These are phyloP conservation scores for Hericium coralloides DNA, from an alignment of 768 basidiomycete species.

Conservation along the genomic window DNA sequence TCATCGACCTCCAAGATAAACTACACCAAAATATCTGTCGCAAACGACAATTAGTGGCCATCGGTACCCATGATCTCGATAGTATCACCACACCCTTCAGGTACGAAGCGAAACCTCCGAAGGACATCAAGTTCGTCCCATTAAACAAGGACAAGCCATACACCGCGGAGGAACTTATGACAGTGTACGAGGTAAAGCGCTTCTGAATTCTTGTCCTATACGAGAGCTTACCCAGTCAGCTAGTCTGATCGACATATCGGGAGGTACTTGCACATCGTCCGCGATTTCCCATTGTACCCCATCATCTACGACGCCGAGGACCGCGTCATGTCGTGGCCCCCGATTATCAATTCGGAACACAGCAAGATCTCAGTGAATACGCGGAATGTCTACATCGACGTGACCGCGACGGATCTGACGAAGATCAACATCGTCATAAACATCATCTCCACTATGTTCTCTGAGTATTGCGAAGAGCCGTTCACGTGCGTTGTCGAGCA, in stretches of 20 bases:
- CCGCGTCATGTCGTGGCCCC: constrained; percentile 91
- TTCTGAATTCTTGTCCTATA: background rate
- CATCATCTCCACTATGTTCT: constrained; percentile 95
- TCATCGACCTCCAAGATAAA: constrained; percentile 99
- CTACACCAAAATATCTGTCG: constrained; percentile 94
- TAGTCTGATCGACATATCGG: constrained; percentile 90
- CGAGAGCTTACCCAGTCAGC: background rate
- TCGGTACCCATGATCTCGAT: constrained; percentile 96
- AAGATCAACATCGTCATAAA: constrained; percentile 95
- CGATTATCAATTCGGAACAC: constrained; percentile 95
- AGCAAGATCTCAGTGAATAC: constrained; percentile 96
- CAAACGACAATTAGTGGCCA: constrained; percentile 83
- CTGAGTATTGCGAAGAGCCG: constrained; percentile 88
- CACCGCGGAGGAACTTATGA: constrained; percentile 89
- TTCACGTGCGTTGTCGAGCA: constrained; percentile 63
- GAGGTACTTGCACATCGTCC: constrained; percentile 86
- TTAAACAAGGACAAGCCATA: constrained; percentile 72
- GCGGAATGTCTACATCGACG: constrained; percentile 90
- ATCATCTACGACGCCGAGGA: constrained; percentile 92
- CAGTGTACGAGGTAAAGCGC: constrained; percentile 73
- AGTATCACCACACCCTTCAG: constrained; percentile 81
- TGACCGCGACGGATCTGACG: constrained; percentile 93
- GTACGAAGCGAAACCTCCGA: constrained; percentile 74
- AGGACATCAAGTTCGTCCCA: constrained; percentile 87
- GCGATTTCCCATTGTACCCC: constrained; percentile 92